These are phyloP conservation scores for Starmerella vaccinii DNA, from an alignment of 805 yeast genomes.

Conservation along the genomic window DNA sequence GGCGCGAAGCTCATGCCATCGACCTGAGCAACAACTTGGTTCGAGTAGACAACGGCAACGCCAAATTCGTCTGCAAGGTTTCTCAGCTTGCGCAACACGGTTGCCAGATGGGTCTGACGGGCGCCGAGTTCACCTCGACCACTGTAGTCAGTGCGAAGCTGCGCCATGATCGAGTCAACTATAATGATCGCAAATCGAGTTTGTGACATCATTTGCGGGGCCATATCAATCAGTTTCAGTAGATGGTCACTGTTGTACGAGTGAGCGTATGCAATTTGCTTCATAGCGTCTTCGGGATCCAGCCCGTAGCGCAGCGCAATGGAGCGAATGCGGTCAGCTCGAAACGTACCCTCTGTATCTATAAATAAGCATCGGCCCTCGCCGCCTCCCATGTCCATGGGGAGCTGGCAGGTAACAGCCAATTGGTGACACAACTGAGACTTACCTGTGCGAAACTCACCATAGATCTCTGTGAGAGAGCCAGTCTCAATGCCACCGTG, in stretches of 20 bases:
- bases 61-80: conserved; percentile 96
- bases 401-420: conserved; percentile 93
- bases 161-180: conserved; percentile 96
- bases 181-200: conserved; percentile 80
- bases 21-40: conserved; percentile 96
- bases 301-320: conserved; percentile 87
- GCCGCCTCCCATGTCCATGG: conserved; percentile 95
- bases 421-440: conserved; percentile 94
- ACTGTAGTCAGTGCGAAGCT: conserved; percentile 85
- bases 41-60: conserved; percentile 88
- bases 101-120: conserved; percentile 87
- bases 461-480: conserved; percentile 89
- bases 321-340: conserved; percentile 81
- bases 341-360: conserved; percentile 94
- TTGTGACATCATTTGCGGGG: conserved; percentile 93
- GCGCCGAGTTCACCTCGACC: conserved; percentile 96
- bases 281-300: conserved; percentile 87
- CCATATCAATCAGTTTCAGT: conserved; percentile 70
- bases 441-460: conserved; percentile 96
- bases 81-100: conserved; percentile 82
- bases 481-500: conserved; percentile 99
- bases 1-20: conserved; percentile 85
- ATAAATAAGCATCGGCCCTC: conserved; percentile 95
- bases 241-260: conserved; percentile 98
- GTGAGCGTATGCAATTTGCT: conserved; percentile 93